Evolutionary conservation across 352 stramenopile genomes (phyloP).

Genomic region (Lagenidium sp.): DNA sequence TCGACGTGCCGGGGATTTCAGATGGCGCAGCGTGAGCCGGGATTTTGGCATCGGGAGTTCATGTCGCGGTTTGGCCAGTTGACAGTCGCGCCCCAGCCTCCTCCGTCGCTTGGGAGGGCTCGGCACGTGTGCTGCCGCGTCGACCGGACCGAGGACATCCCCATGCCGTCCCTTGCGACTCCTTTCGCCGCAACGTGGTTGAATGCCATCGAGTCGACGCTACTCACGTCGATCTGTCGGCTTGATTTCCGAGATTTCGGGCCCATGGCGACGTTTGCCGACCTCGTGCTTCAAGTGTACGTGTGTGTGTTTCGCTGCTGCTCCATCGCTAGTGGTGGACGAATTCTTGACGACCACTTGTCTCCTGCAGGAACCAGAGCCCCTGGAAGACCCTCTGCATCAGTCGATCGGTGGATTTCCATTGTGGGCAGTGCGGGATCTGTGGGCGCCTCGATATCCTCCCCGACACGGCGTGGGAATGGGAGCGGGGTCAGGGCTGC

Average conservation of each 20-base stretch:
- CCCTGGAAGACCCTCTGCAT: slow-evolving; percentile 25
- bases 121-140: background rate
- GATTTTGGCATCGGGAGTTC: slow-evolving; percentile 30
- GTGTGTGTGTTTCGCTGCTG: too few relatives aligned
- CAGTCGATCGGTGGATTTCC: slow-evolving; percentile 11
- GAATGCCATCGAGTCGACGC: slow-evolving; percentile 11
- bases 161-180: background rate
- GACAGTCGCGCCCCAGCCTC: background rate
- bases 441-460: slow-evolving; percentile 25
- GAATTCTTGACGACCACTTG: too few relatives aligned
- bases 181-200: slow-evolving; percentile 11
- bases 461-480: slow-evolving; percentile 10
- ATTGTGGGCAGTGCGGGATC: slow-evolving; percentile 26
- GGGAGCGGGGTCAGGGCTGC: slow-evolving; percentile 23
- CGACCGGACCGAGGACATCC: background rate
- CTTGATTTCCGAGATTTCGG: background rate
- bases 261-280: too few relatives aligned
- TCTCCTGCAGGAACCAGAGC: too few relatives aligned
- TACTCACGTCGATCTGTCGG: slow-evolving; percentile 13
- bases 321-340: too few relatives aligned
- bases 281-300: too few relatives aligned
- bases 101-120: background rate
- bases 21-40: slow-evolving; percentile 7
- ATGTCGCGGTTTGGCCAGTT: slow-evolving; percentile 1
- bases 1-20: slow-evolving; percentile 13